Evolutionary conservation across 257 asterid species (phyloP).

Genomic region (Nicotiana attenuata): DNA sequence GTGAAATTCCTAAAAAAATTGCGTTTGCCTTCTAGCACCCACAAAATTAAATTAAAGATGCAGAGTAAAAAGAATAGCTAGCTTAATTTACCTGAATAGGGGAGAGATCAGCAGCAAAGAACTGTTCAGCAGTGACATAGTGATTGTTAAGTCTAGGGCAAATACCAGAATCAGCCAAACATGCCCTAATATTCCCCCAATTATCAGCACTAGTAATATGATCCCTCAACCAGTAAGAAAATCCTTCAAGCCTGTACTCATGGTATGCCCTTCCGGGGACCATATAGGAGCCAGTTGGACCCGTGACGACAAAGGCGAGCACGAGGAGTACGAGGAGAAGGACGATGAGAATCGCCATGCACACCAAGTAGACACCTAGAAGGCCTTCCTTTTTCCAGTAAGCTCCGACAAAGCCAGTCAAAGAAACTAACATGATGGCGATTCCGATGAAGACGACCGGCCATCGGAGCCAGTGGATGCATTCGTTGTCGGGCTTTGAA

Average conservation of each 20-base stretch:
- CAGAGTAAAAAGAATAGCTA: neutral
- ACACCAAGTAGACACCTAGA: constrained; percentile 60
- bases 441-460: constrained; percentile 74
- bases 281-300: constrained; percentile 48
- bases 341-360: constrained; percentile 60
- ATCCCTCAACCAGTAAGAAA: constrained; percentile 74
- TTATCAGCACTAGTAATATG: constrained; percentile 48
- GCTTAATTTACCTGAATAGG: constrained; percentile 63
- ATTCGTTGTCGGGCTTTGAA: constrained; percentile 51
- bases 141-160: constrained; percentile 44
- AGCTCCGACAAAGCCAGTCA: constrained; percentile 85
- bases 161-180: constrained; percentile 65
- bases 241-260: constrained; percentile 54
- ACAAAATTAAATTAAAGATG: neutral
- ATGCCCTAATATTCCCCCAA: constrained; percentile 59
- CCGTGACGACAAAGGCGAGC: constrained; percentile 73
- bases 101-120: constrained; percentile 51
- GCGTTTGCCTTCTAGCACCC: too few species aligned
- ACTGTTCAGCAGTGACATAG: constrained; percentile 68
- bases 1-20: neutral
- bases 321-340: constrained; percentile 57
- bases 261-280: constrained; percentile 54
- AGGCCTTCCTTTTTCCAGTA: constrained; percentile 86
- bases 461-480: constrained; percentile 80
- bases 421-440: constrained; percentile 54